Percentiles rank a stretch among this genome's conserved stretches.
Conservation (phyloP, 148 eudicot genomes). For the Camellia lanceoleosa region DNA sequence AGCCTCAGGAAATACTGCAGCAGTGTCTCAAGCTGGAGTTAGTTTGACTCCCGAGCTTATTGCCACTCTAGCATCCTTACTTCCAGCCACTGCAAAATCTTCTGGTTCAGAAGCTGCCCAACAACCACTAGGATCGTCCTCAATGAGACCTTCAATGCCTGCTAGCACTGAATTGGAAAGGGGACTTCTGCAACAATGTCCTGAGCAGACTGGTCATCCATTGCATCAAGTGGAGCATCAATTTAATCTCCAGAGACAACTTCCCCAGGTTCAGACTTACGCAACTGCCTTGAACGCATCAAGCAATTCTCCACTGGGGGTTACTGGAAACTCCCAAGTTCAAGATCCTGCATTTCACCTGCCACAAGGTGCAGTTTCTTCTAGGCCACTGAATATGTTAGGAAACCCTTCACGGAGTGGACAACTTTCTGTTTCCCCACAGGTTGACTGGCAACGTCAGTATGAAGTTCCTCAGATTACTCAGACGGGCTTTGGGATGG, state of each 20-base stretch:
- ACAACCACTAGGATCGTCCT: conserved; percentile 34
- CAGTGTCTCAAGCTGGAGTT: conserved; percentile 49
- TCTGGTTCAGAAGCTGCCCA: conserved; percentile 36
- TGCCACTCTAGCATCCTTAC: conserved; percentile 71
- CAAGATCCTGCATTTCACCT: conserved; percentile 43
- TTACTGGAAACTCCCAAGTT: conserved; percentile 34
- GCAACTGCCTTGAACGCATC: conserved; percentile 26
- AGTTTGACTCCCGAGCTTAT: conserved; percentile 80
- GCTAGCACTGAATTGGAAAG: conserved; percentile 26
- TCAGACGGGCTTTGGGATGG: conserved; percentile 39
- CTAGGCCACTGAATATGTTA: conserved; percentile 29
- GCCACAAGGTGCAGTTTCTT: conserved; percentile 41
- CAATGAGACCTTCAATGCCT: conserved; percentile 14
- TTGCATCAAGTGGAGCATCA: conserved; percentile 46
- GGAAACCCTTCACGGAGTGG: conserved; percentile 35
- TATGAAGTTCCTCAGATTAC: conserved; percentile 37
- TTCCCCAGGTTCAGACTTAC: conserved; percentile 35
- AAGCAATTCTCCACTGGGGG: conserved; percentile 26
- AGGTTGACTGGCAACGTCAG: conserved; percentile 43
- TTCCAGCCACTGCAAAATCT: conserved; percentile 50
- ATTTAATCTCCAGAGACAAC: conserved; percentile 33
- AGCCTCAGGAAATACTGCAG: conserved; percentile 35
- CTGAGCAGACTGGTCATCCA: conserved; percentile 40
- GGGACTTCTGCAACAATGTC: conserved; percentile 46
- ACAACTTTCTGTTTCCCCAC: conserved; percentile 36